Evolutionary conservation across 768 basidiomycete species (phyloP), one percentile per base, ranked within the genome.

Genomic region (Boletus barrowsii): DNA sequence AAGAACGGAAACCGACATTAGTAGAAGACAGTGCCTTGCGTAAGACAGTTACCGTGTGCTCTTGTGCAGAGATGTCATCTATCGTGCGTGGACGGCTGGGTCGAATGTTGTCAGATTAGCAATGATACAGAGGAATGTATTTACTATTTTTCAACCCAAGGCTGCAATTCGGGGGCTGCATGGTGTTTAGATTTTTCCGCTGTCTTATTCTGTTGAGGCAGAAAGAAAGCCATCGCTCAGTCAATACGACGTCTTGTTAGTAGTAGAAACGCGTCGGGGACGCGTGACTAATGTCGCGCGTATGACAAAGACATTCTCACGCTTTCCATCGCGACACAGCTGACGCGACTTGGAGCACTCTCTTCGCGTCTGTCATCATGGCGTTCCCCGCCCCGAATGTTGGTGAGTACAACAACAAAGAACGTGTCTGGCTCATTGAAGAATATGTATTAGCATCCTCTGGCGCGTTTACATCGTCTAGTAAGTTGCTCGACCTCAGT

Each of bases 61-160:
- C 97, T 70, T 99, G 97, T 1, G 96, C 90, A 36, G 96, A 93
- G 46, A 99, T 86, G 69, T 99, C 97, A 65, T 97, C 93, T 58
- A 99, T 98, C 20, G 95, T 98, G 73, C 92, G 93, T 45, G 97
- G 97, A 47, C 97, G 90, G 69, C 94, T 98, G 67, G 48, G 51
- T 18, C 7, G 49, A 54, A 29, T 37, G 56, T 22, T n/a, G 40
- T 44, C 39, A 61, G 43, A 45, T 35, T 32, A 41, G 42, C 42
- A 26, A 26, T 7, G 9, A 13, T 8, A 13, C 15, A 48, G 44
- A n/a, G 40, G 32, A n/a, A 9, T 14, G 33, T 10, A 73, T 83
- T 47, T 40, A 95, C 94, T 98, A 99, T 82, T 98, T 98, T 75
- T 99, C 97, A 0, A 99, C 94, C 97, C 97, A 99, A 57, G 97